phyloP scores from a whole-genome alignment of 2,329 filamentous ascomycete genomes.

The Scortechinia acanthostroma region DNA sequence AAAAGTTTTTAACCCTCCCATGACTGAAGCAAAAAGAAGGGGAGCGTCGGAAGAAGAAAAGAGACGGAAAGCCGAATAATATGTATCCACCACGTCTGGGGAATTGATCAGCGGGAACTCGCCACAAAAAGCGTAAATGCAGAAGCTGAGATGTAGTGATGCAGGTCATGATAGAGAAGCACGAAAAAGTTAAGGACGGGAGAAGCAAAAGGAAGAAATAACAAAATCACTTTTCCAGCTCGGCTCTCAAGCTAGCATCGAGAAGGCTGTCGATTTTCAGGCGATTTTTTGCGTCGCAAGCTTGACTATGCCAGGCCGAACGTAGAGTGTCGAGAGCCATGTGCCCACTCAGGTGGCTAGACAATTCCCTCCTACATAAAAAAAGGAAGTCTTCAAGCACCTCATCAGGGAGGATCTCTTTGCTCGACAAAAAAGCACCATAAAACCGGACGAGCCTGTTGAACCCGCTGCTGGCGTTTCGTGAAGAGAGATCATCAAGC shows the following conservation, averaged over 20 bases:
- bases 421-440: not conserved
- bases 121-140: too few relatives aligned
- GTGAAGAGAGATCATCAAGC: slow-evolving; percentile 45
- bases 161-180: not conserved
- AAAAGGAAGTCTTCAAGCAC: too few relatives aligned
- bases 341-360: too few relatives aligned
- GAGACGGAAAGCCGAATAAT: not conserved
- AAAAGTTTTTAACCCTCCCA: not conserved
- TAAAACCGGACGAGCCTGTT: not conserved
- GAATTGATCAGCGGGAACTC: too few relatives aligned
- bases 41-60: not conserved
- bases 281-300: not conserved
- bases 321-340: slow-evolving; percentile 1
- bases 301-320: not conserved
- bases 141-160: too few relatives aligned
- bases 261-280: not conserved
- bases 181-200: not conserved
- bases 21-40: not conserved
- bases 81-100: too few relatives aligned
- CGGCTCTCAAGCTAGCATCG: not conserved
- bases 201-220: not conserved
- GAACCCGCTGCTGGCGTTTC: not conserved
- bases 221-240: not conserved
- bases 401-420: too few relatives aligned
- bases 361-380: too few relatives aligned